Conservation (phyloP, 2,329 filamentous ascomycete species). For the Epichloe scottii region DNA sequence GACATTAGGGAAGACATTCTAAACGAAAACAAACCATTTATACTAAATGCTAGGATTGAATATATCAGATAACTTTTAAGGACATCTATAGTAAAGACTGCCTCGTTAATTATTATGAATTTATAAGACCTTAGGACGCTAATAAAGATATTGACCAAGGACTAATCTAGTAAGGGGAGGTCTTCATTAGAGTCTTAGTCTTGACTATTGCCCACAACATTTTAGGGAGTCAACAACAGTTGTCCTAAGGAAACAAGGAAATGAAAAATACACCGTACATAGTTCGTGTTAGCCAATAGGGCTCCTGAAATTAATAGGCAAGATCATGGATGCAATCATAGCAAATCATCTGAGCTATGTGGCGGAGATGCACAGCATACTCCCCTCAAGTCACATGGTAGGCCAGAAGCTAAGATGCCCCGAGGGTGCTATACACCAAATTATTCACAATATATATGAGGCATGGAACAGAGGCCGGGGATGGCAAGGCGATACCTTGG, state of each 20-base stretch:
- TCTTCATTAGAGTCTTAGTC: no score
- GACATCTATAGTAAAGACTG: no score
- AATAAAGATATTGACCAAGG: no score
- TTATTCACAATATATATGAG: slow-evolving; percentile 8
- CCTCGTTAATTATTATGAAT: no score
- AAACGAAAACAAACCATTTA: no score
- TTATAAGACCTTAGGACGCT: no score
- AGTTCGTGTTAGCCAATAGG: not conserved
- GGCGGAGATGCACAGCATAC: slow-evolving; percentile 4
- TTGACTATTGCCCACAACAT: not conserved
- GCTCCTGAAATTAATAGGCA: no score
- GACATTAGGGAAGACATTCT: no score
- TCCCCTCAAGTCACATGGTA: slow-evolving; percentile 4
- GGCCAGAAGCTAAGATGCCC: slow-evolving; percentile 5
- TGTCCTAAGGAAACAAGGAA: not conserved
- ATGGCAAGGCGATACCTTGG: no score
- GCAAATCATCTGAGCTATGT: slow-evolving; percentile 8
- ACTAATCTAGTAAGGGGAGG: no score
- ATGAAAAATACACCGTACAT: not conserved
- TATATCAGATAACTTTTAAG: no score
- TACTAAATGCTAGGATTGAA: no score
- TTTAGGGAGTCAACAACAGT: not conserved
- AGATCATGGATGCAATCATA: slow-evolving; percentile 9
- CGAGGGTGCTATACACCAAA: slow-evolving; percentile 8
- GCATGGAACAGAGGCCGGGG: slow-evolving; percentile 3